These are phyloP conservation scores for Euclidium syriacum DNA, from an alignment of 345 rosid genomes.

Conservation along the genomic window DNA sequence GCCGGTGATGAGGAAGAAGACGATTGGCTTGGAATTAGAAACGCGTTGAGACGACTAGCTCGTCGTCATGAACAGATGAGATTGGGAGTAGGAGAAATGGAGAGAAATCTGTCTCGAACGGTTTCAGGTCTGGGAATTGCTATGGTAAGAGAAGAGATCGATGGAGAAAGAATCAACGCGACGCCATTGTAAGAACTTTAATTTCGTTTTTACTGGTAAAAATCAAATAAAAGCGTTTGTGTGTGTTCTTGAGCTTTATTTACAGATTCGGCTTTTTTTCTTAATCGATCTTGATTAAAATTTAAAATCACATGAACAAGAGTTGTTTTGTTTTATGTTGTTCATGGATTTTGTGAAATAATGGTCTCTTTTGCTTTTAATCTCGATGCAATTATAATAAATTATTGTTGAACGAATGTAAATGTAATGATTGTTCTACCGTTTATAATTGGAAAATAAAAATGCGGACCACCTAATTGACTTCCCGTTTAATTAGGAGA, in stretches of 20 bases:
- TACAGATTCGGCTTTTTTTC: slow-evolving; percentile 3
- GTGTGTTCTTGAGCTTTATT: slow-evolving; percentile 4
- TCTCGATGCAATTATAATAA: not conserved
- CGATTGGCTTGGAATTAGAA: slow-evolving; percentile 32
- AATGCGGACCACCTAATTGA: too few species aligned
- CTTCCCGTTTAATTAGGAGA: too few species aligned
- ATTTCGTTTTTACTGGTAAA: not conserved
- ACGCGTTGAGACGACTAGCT: slow-evolving; percentile 31
- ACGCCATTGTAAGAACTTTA: not conserved
- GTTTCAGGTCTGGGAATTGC: slow-evolving; percentile 17
- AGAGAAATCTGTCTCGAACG: slow-evolving; percentile 10
- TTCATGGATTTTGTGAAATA: not conserved
- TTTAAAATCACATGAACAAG: not conserved
- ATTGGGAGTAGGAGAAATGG: slow-evolving; percentile 30
- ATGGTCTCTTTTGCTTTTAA: not conserved
- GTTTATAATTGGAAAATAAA: not conserved
- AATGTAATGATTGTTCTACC: not conserved
- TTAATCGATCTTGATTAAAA: slow-evolving; percentile 8
- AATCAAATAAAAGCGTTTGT: not conserved
- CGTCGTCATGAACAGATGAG: slow-evolving; percentile 35
- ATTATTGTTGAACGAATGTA: not conserved
- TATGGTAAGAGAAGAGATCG: slow-evolving; percentile 5
- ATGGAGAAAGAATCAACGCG: not conserved
- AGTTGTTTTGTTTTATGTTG: not conserved
- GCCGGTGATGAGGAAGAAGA: slow-evolving; percentile 22